A percentile compares a stretch with the other conserved stretches of the same genome.
Conservation (phyloP, 352 stramenopile species). For the Phytopythium oedochilum region DNA sequence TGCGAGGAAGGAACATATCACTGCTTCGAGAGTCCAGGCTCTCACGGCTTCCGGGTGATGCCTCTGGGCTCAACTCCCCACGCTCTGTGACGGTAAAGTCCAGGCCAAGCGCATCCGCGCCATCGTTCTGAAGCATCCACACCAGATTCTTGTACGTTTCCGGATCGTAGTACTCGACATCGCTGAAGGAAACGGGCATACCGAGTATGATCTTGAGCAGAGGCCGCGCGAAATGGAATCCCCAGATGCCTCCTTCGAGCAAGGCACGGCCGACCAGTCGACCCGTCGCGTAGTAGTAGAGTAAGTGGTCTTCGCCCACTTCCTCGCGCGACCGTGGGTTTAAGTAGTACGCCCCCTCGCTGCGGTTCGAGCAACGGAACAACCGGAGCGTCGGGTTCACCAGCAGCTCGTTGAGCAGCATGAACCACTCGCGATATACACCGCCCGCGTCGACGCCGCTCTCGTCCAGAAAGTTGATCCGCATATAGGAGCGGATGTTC, state of each 20-base stretch:
- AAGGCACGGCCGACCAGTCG: constrained; percentile 55
- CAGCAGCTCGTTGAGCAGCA: constrained; percentile 64
- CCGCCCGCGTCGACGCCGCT: constrained; percentile 82
- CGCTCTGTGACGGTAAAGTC: constrained; percentile 54
- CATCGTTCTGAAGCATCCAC: constrained; percentile 53
- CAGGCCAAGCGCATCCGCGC: constrained; percentile 47
- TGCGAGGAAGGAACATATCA: neutral
- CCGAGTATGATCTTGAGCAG: constrained; percentile 98
- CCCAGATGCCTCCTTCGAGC: constrained; percentile 89
- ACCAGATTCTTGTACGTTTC: constrained; percentile 43
- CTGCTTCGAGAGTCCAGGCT: constrained; percentile 2
- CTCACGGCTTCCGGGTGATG: neutral
- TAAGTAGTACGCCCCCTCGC: constrained; percentile 55
- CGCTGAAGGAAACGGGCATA: constrained; percentile 91
- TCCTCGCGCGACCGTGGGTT: constrained; percentile 50
- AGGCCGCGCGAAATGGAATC: constrained; percentile 91
- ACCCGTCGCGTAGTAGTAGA: constrained; percentile 55
- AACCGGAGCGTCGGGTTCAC: constrained; percentile 34
- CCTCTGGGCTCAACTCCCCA: constrained; percentile 9
- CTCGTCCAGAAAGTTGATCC: constrained; percentile 88
- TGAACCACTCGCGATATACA: constrained; percentile 92
- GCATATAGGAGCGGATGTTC: constrained; percentile 64
- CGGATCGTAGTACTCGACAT: constrained; percentile 83
- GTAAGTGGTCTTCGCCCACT: constrained; percentile 56
- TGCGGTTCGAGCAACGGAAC: constrained; percentile 52